phyloP scores from a whole-genome alignment of 2,329 filamentous ascomycete species.

The Gnomoniopsis smithogilvyi region DNA sequence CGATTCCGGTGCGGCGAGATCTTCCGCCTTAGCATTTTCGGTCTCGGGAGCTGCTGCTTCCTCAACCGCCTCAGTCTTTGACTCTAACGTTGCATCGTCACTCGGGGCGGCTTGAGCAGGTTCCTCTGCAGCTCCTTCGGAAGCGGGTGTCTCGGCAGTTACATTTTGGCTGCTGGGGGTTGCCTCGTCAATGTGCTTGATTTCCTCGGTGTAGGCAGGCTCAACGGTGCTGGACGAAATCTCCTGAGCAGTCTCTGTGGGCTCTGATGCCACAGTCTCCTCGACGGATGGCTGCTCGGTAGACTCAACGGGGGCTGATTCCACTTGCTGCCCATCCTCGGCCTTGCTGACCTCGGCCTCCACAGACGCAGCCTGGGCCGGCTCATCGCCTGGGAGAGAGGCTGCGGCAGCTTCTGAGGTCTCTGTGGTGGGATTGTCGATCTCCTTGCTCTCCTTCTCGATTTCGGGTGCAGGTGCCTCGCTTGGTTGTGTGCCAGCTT shows the following conservation, averaged over 20 bases:
- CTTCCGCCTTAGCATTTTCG: background rate
- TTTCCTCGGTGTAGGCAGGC: too few species aligned
- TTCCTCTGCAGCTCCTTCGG: too few species aligned
- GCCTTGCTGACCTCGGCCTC: background rate
- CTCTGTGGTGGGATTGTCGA: background rate
- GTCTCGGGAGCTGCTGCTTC: background rate
- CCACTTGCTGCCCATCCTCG: background rate
- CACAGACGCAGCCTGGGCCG: background rate
- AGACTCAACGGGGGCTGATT: background rate
- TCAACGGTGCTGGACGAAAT: too few species aligned
- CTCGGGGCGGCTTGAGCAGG: background rate
- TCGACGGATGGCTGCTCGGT: background rate
- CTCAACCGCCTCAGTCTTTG: background rate
- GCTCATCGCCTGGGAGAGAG: background rate
- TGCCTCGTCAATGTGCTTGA: too few species aligned
- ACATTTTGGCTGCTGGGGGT: background rate
- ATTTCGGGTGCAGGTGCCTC: background rate
- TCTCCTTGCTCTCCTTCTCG: slow-evolving; percentile 1
- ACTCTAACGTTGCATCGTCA: background rate
- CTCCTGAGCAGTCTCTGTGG: too few species aligned
- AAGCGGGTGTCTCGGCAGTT: background rate
- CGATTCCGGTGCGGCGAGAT: background rate
- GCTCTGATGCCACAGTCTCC: background rate
- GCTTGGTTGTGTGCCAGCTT: background rate
- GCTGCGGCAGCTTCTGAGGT: background rate